Base-by-base conservation (phyloP, 495 filamentous ascomycete species). In the Neurospora intermedia region DNA sequence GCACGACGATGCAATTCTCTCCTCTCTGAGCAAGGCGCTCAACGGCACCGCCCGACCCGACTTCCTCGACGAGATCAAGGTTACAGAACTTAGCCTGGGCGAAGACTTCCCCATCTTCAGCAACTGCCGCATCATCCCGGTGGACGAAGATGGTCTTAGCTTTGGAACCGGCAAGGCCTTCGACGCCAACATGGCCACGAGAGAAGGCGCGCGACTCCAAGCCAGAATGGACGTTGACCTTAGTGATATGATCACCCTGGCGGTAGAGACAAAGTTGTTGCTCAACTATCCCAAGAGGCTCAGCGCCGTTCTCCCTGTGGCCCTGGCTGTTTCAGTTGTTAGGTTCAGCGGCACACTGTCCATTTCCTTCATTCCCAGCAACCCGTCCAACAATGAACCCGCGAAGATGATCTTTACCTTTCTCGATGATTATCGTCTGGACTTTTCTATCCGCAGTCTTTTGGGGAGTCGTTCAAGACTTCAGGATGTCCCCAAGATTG, bases 81-180 rank as follows among this genome's bases (percentile, higher is more conserved):
- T 99, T 59, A 97, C 94, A 2, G 96, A 99, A 81, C 89, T 99
- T 72, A 94, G 88, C 20, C 85, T 99, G 0, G 96, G 96, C 23
- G 96, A 99, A 76, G 96, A 98, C 75, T 99, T 98, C 74, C 96
- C 96, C 9, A 99, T 99, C 20, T 97, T 99, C 81, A 98, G 94
- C 85, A 99, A 99, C 81, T 98, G 96, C 80, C 90, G 96, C 72
- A 93, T 99, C 69, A 93, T 93, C 31, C 92, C 92, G 4, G 90
- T 92, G 0, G 93, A 96, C 74, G 93, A 93, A 74, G 87, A 89
- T 78, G 87, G 87, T 2, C 74, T 88, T n/a, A 81, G 74, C 71
- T 73, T 87, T 35, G 66, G 84, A 81, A 54, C 86, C 81, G 80
- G 87, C 80, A 77, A 86, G 80, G 69, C 84, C 77, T 78, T 83